phyloP scores from a whole-genome alignment of 331 rosid species.

The Saraca asoca region DNA sequence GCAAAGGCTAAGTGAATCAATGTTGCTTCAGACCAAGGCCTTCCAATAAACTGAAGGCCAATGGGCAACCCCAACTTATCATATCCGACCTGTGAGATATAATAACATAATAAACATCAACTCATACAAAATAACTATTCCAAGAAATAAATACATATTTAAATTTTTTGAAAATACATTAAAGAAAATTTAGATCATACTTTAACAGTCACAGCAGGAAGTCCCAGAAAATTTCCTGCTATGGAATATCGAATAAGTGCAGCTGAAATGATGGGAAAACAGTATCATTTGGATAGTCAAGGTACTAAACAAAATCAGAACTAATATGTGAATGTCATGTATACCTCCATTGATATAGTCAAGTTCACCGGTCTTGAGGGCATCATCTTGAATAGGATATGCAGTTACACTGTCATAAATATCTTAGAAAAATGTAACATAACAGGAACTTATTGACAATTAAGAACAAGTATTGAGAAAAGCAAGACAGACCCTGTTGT shows the following conservation, averaged over 20 bases:
- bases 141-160: no score
- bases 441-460: not conserved
- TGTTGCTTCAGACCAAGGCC: conserved; percentile 90
- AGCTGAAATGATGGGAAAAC: conserved; percentile 50
- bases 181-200: conserved; percentile 40
- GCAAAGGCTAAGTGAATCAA: conserved; percentile 75
- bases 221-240: conserved; percentile 88
- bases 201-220: conserved; percentile 78
- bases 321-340: conserved; percentile 14
- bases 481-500: conserved; percentile 66
- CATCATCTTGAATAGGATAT: conserved; percentile 74
- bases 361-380: conserved; percentile 85
- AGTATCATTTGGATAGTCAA: no score
- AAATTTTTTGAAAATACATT: no score
- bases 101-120: not conserved
- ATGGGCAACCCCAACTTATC: conserved; percentile 78
- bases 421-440: conserved; percentile 10
- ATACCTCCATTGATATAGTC: conserved; percentile 93
- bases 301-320: no score
- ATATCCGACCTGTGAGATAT: conserved; percentile 67
- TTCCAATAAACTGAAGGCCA: conserved; percentile 88
- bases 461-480: conserved; percentile 16
- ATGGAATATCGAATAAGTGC: conserved; percentile 83
- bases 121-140: no score
- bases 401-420: conserved; percentile 75